Conservation (phyloP, 257 asterid genomes). For the Ilex aquifolium region DNA sequence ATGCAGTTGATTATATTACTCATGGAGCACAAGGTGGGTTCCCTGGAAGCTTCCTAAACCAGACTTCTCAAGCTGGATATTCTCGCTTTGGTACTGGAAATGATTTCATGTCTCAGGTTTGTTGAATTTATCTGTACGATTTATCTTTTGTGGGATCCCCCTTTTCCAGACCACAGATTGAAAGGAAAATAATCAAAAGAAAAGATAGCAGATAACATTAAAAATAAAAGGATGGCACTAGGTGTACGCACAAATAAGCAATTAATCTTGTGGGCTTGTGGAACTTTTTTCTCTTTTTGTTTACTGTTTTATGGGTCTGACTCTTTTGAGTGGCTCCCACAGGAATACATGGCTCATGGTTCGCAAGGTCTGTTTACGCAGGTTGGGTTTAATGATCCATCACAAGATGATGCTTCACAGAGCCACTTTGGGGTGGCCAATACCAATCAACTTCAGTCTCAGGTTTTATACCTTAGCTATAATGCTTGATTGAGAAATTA, state of each 20-base stretch:
- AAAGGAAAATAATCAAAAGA: too few relatives aligned
- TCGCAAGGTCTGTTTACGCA: conserved; percentile 91
- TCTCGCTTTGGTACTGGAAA: conserved; percentile 82
- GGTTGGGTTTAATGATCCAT: conserved; percentile 71
- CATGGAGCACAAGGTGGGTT: conserved; percentile 92
- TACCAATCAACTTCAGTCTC: conserved; percentile 72
- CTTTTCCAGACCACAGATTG: neutral
- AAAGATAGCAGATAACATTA: neutral
- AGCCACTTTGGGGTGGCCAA: conserved; percentile 60
- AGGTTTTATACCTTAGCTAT: conserved; percentile 34
- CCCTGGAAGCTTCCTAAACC: conserved; percentile 81
- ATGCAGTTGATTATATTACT: conserved; percentile 66
- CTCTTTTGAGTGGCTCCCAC: conserved; percentile 13
- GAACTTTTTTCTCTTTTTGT: too few relatives aligned
- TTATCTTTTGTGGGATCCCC: neutral
- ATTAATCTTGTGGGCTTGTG: too few relatives aligned
- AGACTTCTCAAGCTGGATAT: conserved; percentile 86
- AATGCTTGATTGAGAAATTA: neutral
- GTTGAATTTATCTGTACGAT: conserved; percentile 7
- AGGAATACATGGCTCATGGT: conserved; percentile 96
- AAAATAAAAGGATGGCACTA: neutral
- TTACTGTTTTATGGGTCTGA: neutral
- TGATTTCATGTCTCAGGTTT: conserved; percentile 98
- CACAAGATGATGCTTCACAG: conserved; percentile 82
- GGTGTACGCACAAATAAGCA: too few relatives aligned